Percentiles rank a stretch among this genome's conserved stretches.
Conservation (phyloP, 2,329 filamentous ascomycete species). For the Rhexocercosporidium sp. region DNA sequence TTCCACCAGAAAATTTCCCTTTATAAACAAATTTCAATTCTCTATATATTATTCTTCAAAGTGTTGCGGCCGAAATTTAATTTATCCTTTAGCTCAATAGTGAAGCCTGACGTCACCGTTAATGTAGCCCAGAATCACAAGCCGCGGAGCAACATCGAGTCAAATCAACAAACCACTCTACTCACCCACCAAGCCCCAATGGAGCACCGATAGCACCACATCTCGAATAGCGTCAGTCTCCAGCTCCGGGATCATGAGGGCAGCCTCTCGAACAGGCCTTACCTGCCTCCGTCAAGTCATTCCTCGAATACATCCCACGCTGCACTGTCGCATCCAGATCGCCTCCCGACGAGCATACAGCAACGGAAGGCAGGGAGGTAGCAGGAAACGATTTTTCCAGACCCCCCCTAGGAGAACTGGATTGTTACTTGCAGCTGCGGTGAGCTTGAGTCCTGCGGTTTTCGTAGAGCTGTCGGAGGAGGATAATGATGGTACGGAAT, state of each 20-base stretch:
- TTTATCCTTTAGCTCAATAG: not conserved
- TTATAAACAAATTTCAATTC: too few relatives aligned
- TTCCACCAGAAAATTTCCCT: too few relatives aligned
- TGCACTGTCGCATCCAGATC: slow-evolving; percentile 22
- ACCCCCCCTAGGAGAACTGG: slow-evolving; percentile 28
- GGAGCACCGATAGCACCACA: slow-evolving; percentile 35
- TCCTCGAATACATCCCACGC: slow-evolving; percentile 42
- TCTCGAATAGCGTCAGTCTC: not conserved
- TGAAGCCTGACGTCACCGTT: slow-evolving; percentile 17
- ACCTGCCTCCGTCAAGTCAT: slow-evolving; percentile 47
- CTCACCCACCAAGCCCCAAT: slow-evolving; percentile 23
- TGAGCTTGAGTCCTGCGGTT: slow-evolving; percentile 55
- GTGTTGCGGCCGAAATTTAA: not conserved
- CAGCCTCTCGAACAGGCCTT: slow-evolving; percentile 50
- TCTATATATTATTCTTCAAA: not conserved
- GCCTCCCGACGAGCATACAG: slow-evolving; percentile 26
- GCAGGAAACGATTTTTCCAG: slow-evolving; percentile 21
- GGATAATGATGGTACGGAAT: slow-evolving; percentile 57
- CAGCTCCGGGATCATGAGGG: slow-evolving; percentile 45
- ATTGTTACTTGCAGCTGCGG: slow-evolving; percentile 34
- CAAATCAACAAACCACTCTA: slow-evolving; percentile 1
- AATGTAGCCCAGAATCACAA: slow-evolving; percentile 12
- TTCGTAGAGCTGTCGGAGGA: slow-evolving; percentile 64
- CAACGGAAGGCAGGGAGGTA: slow-evolving; percentile 7
- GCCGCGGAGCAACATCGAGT: slow-evolving; percentile 1